Evolutionary conservation across 495 filamentous ascomycete genomes (phyloP).

Genomic region (Aspergillus conjunctus): DNA sequence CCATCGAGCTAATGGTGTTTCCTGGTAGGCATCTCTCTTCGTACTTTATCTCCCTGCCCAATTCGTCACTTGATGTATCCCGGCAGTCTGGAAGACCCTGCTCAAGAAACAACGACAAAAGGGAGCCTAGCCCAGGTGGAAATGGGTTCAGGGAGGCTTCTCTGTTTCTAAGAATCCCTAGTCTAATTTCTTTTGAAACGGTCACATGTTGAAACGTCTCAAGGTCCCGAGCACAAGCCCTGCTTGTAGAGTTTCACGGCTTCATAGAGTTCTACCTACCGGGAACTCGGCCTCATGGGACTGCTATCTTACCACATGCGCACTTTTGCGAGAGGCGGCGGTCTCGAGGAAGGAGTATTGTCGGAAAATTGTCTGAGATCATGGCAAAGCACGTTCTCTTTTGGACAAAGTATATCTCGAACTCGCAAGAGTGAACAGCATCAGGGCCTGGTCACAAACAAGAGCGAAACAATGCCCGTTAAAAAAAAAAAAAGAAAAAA

Average conservation of each 20-base stretch:
- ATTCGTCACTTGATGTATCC: background rate
- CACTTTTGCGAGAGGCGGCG: background rate
- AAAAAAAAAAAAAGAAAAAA: background rate
- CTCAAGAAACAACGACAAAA: background rate
- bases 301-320: background rate
- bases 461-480: background rate
- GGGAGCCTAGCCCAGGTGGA: background rate
- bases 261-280: conserved; percentile 6
- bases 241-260: conserved; percentile 13
- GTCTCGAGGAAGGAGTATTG: background rate
- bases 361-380: background rate
- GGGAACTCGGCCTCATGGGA: background rate
- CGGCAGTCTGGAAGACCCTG: no score
- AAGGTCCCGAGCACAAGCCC: conserved; percentile 7
- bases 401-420: background rate
- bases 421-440: background rate
- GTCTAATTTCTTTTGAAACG: background rate
- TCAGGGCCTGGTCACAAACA: background rate
- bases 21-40: no score
- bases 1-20: no score
- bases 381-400: background rate
- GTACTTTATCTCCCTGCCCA: background rate
- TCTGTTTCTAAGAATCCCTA: background rate
- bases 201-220: conserved; percentile 14
- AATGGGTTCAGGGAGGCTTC: background rate